These are phyloP conservation scores for Neurospora tetraspora DNA, from an alignment of 495 filamentous ascomycete species.

Conservation along the genomic window DNA sequence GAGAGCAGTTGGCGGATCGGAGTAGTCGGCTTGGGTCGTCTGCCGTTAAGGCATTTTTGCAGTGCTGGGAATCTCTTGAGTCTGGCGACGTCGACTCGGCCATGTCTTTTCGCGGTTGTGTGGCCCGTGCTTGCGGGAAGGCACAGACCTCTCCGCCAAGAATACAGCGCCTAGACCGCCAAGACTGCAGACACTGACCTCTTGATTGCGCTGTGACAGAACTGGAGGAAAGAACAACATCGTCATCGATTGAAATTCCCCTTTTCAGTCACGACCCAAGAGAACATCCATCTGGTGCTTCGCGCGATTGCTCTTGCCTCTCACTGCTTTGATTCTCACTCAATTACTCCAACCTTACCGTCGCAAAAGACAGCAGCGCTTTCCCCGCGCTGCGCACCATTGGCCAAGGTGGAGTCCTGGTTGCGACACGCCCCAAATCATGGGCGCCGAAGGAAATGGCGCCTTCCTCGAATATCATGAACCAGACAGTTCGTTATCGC, in stretches of 20 bases:
- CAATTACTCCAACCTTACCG: not conserved
- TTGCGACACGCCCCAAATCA: not conserved
- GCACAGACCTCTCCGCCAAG: not conserved
- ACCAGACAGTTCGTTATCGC: constrained; percentile 6
- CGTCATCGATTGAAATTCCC: not conserved
- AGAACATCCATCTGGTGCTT: not conserved
- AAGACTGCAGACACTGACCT: not conserved
- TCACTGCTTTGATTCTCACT: not conserved
- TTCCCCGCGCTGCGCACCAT: not conserved
- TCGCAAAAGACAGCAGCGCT: not conserved
- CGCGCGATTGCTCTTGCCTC: not conserved
- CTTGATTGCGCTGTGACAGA: not conserved
- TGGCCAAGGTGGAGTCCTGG: not conserved
- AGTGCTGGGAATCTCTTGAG: not conserved
- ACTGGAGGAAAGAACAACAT: not conserved
- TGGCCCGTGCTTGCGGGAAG: not conserved
- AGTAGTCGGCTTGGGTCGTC: not conserved
- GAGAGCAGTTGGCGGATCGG: too few species aligned
- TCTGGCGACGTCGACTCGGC: not conserved
- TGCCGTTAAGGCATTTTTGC: not conserved
- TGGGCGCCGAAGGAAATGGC: constrained; percentile 3
- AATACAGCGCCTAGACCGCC: not conserved
- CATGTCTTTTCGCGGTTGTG: not conserved
- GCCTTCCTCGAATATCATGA: constrained; percentile 18
- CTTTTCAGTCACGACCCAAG: not conserved